Evolutionary conservation across 2,329 filamentous ascomycete genomes (phyloP).

Genomic region (Purpureocillium takamizusanense): DNA sequence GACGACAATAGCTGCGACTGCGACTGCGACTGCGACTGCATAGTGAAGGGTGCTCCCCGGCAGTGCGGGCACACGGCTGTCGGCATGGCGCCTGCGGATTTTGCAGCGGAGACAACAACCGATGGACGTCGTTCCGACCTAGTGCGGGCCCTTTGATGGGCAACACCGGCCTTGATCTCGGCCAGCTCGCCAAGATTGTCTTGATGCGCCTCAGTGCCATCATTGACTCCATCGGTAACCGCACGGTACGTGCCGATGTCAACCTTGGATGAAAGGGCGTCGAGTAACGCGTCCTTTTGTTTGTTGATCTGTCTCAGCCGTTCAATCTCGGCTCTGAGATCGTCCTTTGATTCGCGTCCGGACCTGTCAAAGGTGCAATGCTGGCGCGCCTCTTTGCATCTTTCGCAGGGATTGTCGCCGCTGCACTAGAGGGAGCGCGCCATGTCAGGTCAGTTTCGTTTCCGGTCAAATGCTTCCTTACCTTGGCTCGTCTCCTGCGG

Average conservation of each 20-base stretch:
- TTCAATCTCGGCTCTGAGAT: constrained; percentile 13
- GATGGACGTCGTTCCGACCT: too few species aligned
- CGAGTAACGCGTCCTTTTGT: neutral
- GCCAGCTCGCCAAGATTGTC: neutral
- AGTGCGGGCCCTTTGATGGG: neutral
- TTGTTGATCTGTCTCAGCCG: constrained; percentile 7
- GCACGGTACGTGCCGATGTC: neutral
- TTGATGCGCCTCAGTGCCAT: neutral
- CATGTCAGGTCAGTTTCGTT: too few species aligned
- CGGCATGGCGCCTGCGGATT: too few species aligned
- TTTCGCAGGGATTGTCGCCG: constrained; percentile 4
- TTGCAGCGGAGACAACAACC: too few species aligned
- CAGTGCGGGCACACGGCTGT: too few species aligned
- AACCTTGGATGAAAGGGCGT: neutral
- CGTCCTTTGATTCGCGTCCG: constrained; percentile 7
- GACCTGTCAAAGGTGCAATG: constrained; percentile 4
- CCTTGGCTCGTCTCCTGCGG: too few species aligned
- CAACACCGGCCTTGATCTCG: too few species aligned
- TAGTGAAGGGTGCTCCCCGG: too few species aligned
- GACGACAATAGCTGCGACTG: too few species aligned
- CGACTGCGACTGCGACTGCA: too few species aligned
- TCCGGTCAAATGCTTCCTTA: too few species aligned
- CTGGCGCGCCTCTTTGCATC: constrained; percentile 2
- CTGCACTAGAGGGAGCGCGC: too few species aligned
- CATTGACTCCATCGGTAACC: neutral